Percentiles rank a stretch among this genome's conserved stretches.
Conservation (phyloP, 164 flowering plant genomes). For the Dillenia turbinata region DNA sequence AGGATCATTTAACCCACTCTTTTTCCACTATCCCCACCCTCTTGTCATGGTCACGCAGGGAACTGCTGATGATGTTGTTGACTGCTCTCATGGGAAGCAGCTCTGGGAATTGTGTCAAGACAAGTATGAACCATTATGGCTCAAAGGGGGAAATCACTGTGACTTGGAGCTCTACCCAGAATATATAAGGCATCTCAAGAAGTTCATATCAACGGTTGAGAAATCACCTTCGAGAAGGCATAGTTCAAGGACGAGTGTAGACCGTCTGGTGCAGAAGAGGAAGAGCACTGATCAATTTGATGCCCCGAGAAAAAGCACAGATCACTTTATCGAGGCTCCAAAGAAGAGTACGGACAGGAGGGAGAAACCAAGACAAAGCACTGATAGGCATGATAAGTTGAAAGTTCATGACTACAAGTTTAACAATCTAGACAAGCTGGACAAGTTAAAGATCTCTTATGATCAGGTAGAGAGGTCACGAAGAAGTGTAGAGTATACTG, state of each 20-base stretch:
- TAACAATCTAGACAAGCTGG: constrained; percentile 34
- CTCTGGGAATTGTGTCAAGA: constrained; percentile 85
- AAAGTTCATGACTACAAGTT: constrained; percentile 35
- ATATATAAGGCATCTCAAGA: constrained; percentile 71
- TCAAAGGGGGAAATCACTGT: constrained; percentile 85
- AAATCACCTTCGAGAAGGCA: constrained; percentile 50
- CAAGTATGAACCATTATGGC: constrained; percentile 86
- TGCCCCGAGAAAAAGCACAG: constrained; percentile 44
- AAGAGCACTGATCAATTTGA: constrained; percentile 49
- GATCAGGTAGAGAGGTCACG: constrained; percentile 72
- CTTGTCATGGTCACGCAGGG: constrained; percentile 46
- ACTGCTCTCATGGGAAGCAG: constrained; percentile 83
- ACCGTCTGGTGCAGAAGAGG: constrained; percentile 35
- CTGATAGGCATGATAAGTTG: constrained; percentile 46
- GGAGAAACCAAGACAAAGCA: constrained; percentile 58
- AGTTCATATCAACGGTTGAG: constrained; percentile 63
- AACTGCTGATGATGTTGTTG: constrained; percentile 84
- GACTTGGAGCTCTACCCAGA: constrained; percentile 78
- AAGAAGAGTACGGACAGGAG: constrained; percentile 40
- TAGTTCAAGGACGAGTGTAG: constrained; percentile 48
- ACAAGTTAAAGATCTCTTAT: constrained; percentile 42
- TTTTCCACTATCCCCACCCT: neutral
- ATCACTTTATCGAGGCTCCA: constrained; percentile 25
- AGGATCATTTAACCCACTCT: neutral
- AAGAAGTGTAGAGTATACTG: constrained; percentile 68